Evolutionary conservation across 345 rosid species (phyloP).

Genomic region (Hibiscus trionum): DNA sequence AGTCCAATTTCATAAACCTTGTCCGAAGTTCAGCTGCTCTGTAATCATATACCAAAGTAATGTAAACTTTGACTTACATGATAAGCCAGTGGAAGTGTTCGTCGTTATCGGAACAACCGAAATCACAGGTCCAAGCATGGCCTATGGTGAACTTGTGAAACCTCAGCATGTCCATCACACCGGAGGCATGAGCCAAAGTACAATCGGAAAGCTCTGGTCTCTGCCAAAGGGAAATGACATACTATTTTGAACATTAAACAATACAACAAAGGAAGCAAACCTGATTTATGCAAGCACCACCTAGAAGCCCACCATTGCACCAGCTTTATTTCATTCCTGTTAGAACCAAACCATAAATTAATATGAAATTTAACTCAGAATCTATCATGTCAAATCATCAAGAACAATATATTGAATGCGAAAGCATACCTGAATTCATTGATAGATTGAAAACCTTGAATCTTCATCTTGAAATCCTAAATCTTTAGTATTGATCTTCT

Average conservation of each 20-base stretch:
- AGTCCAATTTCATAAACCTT: neutral
- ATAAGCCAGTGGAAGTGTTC: slow-evolving; percentile 85
- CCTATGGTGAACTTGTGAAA: slow-evolving; percentile 94
- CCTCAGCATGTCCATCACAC: slow-evolving; percentile 98
- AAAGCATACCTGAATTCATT: too few species aligned
- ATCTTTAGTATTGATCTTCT: too few species aligned
- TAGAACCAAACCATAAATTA: too few species aligned
- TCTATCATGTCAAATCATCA: too few species aligned
- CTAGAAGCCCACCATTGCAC: slow-evolving; percentile 84
- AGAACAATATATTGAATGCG: too few species aligned
- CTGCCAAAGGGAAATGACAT: slow-evolving; percentile 26
- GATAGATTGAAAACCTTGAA: too few species aligned
- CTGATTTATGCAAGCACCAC: slow-evolving; percentile 97
- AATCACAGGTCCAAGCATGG: slow-evolving; percentile 94
- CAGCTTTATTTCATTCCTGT: slow-evolving; percentile 67
- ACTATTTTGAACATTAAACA: neutral
- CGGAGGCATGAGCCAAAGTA: slow-evolving; percentile 94
- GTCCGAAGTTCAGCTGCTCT: neutral
- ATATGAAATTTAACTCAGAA: too few species aligned
- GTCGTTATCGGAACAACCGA: slow-evolving; percentile 76
- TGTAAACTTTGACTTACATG: slow-evolving; percentile 43
- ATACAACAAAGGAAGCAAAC: slow-evolving; percentile 19
- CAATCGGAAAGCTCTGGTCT: slow-evolving; percentile 97
- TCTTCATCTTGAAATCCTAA: too few species aligned
- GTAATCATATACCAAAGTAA: neutral